Evolutionary conservation across 176 grass and related monocot genomes (phyloP).

Genomic region (Puya raimondii): DNA sequence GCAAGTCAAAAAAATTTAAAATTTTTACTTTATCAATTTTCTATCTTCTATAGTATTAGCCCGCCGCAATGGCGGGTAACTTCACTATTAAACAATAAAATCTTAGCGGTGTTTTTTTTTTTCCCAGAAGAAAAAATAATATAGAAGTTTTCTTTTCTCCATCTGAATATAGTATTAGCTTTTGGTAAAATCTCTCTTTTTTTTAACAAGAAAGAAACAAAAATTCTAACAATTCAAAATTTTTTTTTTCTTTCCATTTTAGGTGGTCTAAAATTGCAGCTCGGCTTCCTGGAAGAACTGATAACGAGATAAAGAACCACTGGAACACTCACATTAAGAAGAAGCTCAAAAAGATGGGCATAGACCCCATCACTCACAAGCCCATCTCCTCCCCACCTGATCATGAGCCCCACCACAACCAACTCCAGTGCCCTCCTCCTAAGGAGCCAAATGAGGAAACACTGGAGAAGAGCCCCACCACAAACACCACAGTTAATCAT

Average conservation of each 20-base stretch:
- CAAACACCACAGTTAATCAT: background rate
- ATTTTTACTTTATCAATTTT: no score
- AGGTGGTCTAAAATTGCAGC: slow-evolving; percentile 95
- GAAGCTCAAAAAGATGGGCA: slow-evolving; percentile 83
- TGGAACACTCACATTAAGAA: slow-evolving; percentile 96
- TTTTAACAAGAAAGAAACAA: no score
- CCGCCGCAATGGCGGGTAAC: no score
- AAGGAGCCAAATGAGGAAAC: background rate
- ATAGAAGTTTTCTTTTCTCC: no score
- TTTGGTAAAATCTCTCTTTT: no score
- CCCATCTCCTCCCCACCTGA: slow-evolving; percentile 23
- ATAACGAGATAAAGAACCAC: slow-evolving; percentile 95
- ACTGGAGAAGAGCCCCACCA: background rate
- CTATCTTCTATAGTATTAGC: no score
- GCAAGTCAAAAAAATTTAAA: no score
- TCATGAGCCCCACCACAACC: background rate
- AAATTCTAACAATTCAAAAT: no score
- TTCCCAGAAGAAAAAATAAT: no score
- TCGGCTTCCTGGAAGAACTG: slow-evolving; percentile 65
- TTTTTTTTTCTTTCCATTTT: background rate
- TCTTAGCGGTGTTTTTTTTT: no score
- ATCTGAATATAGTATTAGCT: no score
- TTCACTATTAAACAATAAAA: no score
- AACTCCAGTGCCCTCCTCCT: background rate
- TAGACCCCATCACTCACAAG: slow-evolving; percentile 58